phyloP scores from a whole-genome alignment of 1,284 basidiomycete species.

The Naganishia cerealis region DNA sequence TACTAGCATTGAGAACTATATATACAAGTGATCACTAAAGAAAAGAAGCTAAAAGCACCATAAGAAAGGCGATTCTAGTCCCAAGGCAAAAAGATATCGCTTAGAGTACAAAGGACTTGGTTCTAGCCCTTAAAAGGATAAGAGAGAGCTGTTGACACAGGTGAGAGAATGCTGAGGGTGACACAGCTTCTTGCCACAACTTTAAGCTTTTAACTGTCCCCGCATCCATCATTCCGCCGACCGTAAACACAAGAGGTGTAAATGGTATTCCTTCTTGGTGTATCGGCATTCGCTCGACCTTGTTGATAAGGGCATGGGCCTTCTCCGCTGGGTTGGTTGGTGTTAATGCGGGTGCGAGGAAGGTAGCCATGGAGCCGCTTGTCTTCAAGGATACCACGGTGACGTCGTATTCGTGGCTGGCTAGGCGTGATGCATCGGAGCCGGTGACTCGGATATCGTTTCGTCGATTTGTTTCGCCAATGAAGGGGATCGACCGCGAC shows the following conservation, averaged over 20 bases:
- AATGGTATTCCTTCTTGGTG: too few relatives aligned
- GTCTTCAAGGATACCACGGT: too few relatives aligned
- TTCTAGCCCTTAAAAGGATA: not conserved
- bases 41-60: not conserved
- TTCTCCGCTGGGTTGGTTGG: not conserved
- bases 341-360: too few relatives aligned
- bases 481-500: constrained; percentile 7
- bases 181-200: too few relatives aligned
- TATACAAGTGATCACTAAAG: constrained; percentile 5
- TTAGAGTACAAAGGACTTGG: constrained; percentile 3
- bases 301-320: constrained; percentile 10
- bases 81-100: not conserved
- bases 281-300: not conserved
- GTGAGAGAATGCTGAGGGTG: too few relatives aligned
- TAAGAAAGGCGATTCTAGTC: not conserved
- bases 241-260: too few relatives aligned
- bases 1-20: not conserved
- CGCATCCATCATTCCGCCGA: too few relatives aligned
- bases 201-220: too few relatives aligned
- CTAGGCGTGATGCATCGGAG: too few relatives aligned
- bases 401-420: too few relatives aligned
- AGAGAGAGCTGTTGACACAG: constrained; percentile 1
- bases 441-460: not conserved
- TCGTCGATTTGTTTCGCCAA: constrained; percentile 3
- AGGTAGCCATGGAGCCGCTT: too few relatives aligned